Evolutionary conservation across 2,329 filamentous ascomycete genomes (phyloP), one percentile per base, ranked within the genome.

Genomic region (Colletotrichum sp.): DNA sequence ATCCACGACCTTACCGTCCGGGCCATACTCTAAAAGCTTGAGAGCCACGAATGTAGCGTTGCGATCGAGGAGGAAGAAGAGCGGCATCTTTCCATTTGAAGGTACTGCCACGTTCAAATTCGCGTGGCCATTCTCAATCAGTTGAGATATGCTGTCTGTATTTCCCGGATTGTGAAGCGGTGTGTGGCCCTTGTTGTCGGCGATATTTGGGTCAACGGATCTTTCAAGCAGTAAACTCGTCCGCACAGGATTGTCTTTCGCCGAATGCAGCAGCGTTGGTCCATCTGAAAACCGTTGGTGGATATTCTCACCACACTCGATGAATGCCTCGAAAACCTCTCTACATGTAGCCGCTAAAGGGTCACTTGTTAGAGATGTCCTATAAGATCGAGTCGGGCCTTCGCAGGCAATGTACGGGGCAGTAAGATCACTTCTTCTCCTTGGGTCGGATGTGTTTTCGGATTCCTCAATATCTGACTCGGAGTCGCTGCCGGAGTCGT

Each of bases 261-360:
- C 74, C 3, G 44, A 57, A 30, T 82, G 81, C n/a, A 82, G 68
- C 1, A 77, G 68, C 16, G 79, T 76, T 18, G 34, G n/a, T 7
- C 78, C 79, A 64, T 71, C 8, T 10, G 18, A n/a, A 44, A n/a
- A n/a, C 26, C 78, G 77, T 55, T 76, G 71, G 26, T 81, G 74
- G 15, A 82, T 60, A 15, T 82, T 74, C 3, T 74, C 75, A 8
- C 81, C 81, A 24, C 80, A 80, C 36, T 78, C 32, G 15, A 81
- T 21, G 15, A 83, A 66, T 5, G 81, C 59, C 3, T 55, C 15
- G 18, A 82, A n/a, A 5, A 67, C 49, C 9, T 59, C 52, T 16
- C 21, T n/a, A 15, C 26, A 28, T 28, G 26, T 28, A 9, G 44
- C 18, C 13, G 8, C 24, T 16, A 15, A 10, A 9, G 49, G 26